These are phyloP conservation scores for Lactarius vividus DNA, from an alignment of 768 basidiomycete species.

Conservation along the genomic window DNA sequence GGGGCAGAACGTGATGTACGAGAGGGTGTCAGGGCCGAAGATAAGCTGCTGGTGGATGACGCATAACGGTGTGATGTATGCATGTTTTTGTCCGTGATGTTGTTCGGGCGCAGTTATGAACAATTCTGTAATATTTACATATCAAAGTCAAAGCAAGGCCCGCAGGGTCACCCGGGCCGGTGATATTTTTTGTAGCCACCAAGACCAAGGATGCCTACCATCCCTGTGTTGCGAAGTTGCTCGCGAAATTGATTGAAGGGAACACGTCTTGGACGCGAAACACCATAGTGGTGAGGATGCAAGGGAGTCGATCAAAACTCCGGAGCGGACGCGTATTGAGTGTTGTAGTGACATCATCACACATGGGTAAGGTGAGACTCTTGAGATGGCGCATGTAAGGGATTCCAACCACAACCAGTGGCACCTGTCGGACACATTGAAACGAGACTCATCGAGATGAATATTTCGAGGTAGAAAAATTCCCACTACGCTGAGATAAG, in stretches of 20 bases:
- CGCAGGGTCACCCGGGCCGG: background rate
- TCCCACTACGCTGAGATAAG: conserved; percentile 26
- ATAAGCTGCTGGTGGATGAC: conserved; percentile 66
- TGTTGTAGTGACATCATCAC: conserved; percentile 24
- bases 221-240: background rate
- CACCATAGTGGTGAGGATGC: background rate
- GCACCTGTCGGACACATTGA: conserved; percentile 22
- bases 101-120: conserved; percentile 18
- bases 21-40: conserved; percentile 45
- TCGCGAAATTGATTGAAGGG: background rate
- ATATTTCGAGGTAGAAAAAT: conserved; percentile 24
- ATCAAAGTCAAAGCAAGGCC: no score
- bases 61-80: conserved; percentile 16
- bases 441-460: conserved; percentile 16
- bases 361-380: conserved; percentile 15
- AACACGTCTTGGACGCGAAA: conserved; percentile 1
- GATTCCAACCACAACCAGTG: conserved; percentile 6
- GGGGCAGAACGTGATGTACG: conserved; percentile 38
- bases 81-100: conserved; percentile 24
- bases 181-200: background rate
- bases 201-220: conserved; percentile 9
- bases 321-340: conserved; percentile 8
- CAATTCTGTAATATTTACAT: conserved; percentile 11
- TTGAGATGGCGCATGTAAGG: conserved; percentile 11
- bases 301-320: conserved; percentile 12